A percentile compares a stretch with the other conserved stretches of the same genome.
phyloP scores from a whole-genome alignment of 2,329 filamentous ascomycete genomes.

The Cladosporium sp. region DNA sequence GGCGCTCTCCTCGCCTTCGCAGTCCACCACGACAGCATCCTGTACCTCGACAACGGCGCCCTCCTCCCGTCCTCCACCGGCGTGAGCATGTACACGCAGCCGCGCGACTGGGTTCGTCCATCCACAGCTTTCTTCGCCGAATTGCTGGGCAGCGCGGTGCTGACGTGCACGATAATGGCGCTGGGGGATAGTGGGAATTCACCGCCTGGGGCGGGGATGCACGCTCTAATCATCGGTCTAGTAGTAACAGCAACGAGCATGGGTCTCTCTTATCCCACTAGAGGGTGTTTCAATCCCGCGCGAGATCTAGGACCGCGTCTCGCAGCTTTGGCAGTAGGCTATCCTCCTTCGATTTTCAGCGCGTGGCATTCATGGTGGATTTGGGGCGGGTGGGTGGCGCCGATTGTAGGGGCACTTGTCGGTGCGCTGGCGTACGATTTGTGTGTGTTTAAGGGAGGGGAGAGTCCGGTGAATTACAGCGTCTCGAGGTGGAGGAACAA shows the following conservation, averaged over 20 bases:
- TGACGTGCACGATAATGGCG: conserved; percentile 45
- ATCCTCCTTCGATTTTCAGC: conserved; percentile 38
- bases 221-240: conserved; percentile 52
- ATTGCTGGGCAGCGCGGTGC: conserved; percentile 33
- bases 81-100: conserved; percentile 30
- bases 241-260: conserved; percentile 41
- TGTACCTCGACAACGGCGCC: conserved; percentile 48
- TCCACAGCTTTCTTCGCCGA: conserved; percentile 51
- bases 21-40: conserved; percentile 43
- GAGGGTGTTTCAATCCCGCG: conserved; percentile 51
- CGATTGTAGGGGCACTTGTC: conserved; percentile 44
- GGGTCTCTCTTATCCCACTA: conserved; percentile 50
- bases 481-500: conserved; percentile 32
- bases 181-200: conserved; percentile 32
- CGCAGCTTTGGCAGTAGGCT: conserved; percentile 48
- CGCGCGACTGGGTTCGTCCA: conserved; percentile 29
- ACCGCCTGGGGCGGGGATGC: conserved; percentile 51
- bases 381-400: conserved; percentile 46
- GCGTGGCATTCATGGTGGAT: conserved; percentile 47
- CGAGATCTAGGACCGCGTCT: conserved; percentile 53
- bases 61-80: conserved; percentile 26
- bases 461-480: conserved; percentile 54
- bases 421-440: conserved; percentile 52
- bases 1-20: conserved; percentile 51
- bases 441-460: conserved; percentile 51